phyloP scores from a whole-genome alignment of 768 basidiomycete genomes.

The Hygrocybe coccinea region DNA sequence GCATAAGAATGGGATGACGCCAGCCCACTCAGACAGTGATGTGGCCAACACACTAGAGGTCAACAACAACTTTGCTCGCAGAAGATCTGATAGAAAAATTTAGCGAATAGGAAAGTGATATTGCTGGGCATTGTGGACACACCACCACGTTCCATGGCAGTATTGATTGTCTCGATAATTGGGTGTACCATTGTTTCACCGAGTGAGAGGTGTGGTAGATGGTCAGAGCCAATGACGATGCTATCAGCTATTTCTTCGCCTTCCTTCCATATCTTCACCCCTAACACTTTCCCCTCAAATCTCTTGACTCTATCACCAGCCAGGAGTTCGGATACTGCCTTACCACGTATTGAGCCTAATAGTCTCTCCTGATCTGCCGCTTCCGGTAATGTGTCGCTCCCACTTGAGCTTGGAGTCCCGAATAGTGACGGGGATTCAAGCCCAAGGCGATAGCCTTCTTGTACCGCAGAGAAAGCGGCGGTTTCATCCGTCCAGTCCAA shows the following conservation, averaged over 20 bases:
- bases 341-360: constrained; percentile 39
- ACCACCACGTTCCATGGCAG: constrained; percentile 32
- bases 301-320: constrained; percentile 34
- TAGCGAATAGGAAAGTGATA: constrained; percentile 1
- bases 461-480: constrained; percentile 37
- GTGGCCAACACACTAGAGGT: constrained; percentile 37
- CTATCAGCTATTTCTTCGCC: constrained; percentile 6
- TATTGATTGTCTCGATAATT: constrained; percentile 26
- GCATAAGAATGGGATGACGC: constrained; percentile 39
- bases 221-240: not conserved
- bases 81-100: constrained; percentile 32
- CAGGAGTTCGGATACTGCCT: constrained; percentile 44
- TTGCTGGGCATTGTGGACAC: constrained; percentile 10
- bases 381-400: not conserved
- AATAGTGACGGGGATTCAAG: not conserved
- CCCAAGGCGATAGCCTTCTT: constrained; percentile 17
- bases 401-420: constrained; percentile 1
- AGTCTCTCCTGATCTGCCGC: constrained; percentile 33
- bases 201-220: constrained; percentile 1
- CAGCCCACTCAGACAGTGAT: constrained; percentile 24
- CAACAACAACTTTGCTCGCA: constrained; percentile 37
- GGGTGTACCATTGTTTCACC: constrained; percentile 14
- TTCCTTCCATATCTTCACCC: constrained; percentile 29
- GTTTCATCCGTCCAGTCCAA: constrained; percentile 33
- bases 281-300: constrained; percentile 22